Evolutionary conservation across 345 rosid species (phyloP).

Genomic region (Zanthoxylum bungeanum): DNA sequence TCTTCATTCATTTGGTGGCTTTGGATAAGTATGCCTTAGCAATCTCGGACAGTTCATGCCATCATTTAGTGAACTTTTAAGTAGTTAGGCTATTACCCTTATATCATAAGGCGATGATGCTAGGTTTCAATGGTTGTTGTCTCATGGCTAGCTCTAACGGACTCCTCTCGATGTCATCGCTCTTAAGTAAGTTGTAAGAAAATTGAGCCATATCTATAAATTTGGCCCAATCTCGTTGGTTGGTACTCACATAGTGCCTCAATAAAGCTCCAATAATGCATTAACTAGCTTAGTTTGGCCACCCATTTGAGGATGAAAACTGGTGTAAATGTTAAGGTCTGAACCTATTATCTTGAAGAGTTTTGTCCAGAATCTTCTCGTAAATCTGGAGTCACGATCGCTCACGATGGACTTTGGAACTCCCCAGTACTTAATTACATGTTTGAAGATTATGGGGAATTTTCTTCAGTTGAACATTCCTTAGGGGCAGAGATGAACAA

Average conservation of each 20-base stretch:
- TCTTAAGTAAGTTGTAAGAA: conserved; percentile 1
- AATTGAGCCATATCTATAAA: neutral
- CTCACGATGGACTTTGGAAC: neutral
- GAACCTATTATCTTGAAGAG: neutral
- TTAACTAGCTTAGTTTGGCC: neutral
- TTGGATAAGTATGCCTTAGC: too few species aligned
- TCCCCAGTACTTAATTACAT: conserved; percentile 10
- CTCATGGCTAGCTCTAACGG: neutral
- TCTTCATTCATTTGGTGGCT: too few species aligned
- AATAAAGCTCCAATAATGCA: neutral
- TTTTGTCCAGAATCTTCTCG: neutral
- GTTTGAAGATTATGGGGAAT: neutral
- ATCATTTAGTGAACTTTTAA: too few species aligned
- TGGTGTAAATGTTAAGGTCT: neutral
- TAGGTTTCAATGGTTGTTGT: too few species aligned
- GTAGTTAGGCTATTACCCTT: too few species aligned
- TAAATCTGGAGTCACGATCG: neutral
- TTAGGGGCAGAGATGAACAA: neutral
- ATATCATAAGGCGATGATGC: too few species aligned
- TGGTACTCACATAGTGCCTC: neutral
- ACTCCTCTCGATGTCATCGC: fast-evolving
- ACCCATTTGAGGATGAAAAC: neutral
- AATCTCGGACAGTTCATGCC: too few species aligned
- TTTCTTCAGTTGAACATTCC: neutral
- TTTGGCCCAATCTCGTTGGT: neutral